A percentile compares a stretch with the other conserved stretches of the same genome.
Conservation (phyloP, 805 yeast species). For the Sugiyamaella lignohabitans region DNA sequence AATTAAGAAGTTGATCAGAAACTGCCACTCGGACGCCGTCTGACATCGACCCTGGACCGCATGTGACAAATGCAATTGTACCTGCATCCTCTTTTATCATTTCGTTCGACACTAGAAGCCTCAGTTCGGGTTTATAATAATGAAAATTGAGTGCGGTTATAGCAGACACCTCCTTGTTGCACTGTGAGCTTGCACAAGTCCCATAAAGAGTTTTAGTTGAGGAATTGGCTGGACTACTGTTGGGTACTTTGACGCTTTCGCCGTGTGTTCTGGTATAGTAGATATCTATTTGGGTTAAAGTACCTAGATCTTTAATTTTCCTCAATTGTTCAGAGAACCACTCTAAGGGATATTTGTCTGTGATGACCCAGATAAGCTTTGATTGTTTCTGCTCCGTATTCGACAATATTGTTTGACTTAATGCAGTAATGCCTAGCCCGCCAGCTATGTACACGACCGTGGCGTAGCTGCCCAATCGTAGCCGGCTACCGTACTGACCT, state of each 20-base stretch:
- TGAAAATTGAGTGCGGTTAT: background rate
- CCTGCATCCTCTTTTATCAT: background rate
- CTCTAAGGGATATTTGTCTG: slow-evolving; percentile 23
- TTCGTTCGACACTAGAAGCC: background rate
- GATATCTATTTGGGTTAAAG: background rate
- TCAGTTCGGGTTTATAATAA: background rate
- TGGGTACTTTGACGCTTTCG: background rate
- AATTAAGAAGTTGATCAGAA: slow-evolving; percentile 36
- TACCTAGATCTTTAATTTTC: slow-evolving; percentile 9
- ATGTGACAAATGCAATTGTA: slow-evolving; percentile 21
- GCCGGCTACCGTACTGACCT: slow-evolving; percentile 64
- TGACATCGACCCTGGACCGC: slow-evolving; percentile 57
- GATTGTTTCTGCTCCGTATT: background rate
- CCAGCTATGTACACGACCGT: slow-evolving; percentile 60
- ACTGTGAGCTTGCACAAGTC: background rate
- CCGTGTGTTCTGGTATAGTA: background rate
- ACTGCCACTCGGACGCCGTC: slow-evolving; percentile 49
- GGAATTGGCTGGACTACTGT: background rate
- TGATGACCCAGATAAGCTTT: slow-evolving; percentile 27
- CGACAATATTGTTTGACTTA: slow-evolving; percentile 17
- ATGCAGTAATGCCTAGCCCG: slow-evolving; percentile 70
- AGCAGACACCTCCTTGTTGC: background rate
- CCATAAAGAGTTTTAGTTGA: background rate
- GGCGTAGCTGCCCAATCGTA: slow-evolving; percentile 47
- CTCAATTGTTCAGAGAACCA: slow-evolving; percentile 29